Percentiles rank a stretch among this genome's conserved stretches.
phyloP scores from a whole-genome alignment of 2,329 filamentous ascomycete genomes.

The Diaporthe sp. region DNA sequence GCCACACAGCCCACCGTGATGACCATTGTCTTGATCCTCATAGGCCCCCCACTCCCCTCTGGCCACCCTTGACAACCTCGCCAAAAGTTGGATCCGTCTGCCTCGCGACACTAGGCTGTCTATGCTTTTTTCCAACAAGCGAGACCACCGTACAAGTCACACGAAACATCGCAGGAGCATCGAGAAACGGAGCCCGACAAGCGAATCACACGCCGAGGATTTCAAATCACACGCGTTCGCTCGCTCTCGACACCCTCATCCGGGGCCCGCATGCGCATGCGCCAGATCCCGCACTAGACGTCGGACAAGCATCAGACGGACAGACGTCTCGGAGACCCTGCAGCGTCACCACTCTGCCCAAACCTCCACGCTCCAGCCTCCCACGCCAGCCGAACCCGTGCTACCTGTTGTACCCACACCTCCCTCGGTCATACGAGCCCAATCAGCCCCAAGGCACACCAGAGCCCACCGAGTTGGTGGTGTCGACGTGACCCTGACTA shows the following conservation, averaged over 20 bases:
- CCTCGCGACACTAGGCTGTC: conserved; percentile 17
- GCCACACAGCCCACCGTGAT: conserved; percentile 27
- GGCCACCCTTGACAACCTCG: conserved; percentile 19
- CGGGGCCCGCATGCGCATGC: not conserved
- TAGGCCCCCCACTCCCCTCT: conserved; percentile 25
- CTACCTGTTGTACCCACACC: conserved; percentile 29
- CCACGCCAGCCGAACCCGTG: conserved; percentile 8
- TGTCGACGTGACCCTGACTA: conserved; percentile 31
- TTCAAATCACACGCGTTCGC: conserved; percentile 37
- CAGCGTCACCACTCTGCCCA: conserved; percentile 16
- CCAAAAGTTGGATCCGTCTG: conserved; percentile 4
- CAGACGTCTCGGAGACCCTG: conserved; percentile 10
- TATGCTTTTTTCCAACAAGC: not conserved
- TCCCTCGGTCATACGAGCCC: conserved; percentile 17
- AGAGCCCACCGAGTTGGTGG: conserved; percentile 10
- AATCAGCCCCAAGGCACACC: not conserved
- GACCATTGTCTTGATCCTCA: conserved; percentile 41
- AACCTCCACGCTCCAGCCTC: not conserved
- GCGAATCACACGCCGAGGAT: conserved; percentile 39
- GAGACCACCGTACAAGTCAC: not conserved
- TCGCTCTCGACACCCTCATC: conserved; percentile 10
- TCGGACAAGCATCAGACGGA: conserved; percentile 27
- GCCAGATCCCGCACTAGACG: conserved; percentile 18
- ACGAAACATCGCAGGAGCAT: not conserved
- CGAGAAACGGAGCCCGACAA: conserved; percentile 9